phyloP scores from a whole-genome alignment of 768 basidiomycete genomes.

The Serendipita indica region DNA sequence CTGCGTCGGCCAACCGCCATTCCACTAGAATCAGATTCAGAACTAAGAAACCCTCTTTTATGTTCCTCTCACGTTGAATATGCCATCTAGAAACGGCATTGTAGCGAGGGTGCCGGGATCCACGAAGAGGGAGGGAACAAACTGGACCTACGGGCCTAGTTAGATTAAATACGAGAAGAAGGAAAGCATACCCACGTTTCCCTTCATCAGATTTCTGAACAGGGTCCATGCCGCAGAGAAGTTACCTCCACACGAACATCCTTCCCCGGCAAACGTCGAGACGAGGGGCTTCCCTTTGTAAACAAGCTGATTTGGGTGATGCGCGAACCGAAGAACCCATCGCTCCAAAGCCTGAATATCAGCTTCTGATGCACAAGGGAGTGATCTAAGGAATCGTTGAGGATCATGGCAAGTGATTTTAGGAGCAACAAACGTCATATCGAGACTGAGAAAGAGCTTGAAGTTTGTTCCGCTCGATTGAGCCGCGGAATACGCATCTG shows the following conservation, averaged over 20 bases:
- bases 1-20: slow-evolving; percentile 58
- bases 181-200: slow-evolving; percentile 14
- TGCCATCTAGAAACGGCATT: slow-evolving; percentile 32
- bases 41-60: slow-evolving; percentile 5
- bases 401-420: slow-evolving; percentile 22
- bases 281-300: slow-evolving; percentile 43
- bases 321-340: slow-evolving; percentile 38
- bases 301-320: slow-evolving; percentile 45
- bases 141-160: slow-evolving; percentile 37
- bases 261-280: slow-evolving; percentile 58
- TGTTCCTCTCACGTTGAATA: slow-evolving; percentile 35
- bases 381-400: slow-evolving; percentile 25
- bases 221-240: slow-evolving; percentile 39
- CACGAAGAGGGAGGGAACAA: slow-evolving; percentile 58
- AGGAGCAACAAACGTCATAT: slow-evolving; percentile 33
- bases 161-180: slow-evolving; percentile 36
- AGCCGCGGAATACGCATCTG: slow-evolving; percentile 38
- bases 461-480: slow-evolving; percentile 8
- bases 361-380: slow-evolving; percentile 35
- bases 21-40: slow-evolving; percentile 61
- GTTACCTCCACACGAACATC: slow-evolving; percentile 46
- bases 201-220: neutral
- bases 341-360: slow-evolving; percentile 38
- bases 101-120: slow-evolving; percentile 27
- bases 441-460: slow-evolving; percentile 15